Conservation (phyloP, 495 filamentous ascomycete species). For the Trichoderma virens region DNA sequence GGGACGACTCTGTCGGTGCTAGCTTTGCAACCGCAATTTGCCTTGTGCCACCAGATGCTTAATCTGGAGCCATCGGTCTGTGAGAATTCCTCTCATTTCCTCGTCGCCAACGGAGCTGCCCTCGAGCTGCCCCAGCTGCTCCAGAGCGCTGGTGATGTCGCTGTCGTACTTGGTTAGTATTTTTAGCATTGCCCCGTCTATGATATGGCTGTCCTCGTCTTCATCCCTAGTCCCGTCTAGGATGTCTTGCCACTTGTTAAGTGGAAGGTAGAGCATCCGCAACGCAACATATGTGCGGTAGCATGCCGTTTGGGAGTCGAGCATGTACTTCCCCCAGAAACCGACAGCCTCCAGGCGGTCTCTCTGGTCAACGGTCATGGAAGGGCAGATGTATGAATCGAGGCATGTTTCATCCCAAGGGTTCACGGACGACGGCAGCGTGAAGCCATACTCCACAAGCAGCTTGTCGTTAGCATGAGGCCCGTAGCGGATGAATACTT, state of each 20-base stretch:
- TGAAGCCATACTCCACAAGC: constrained; percentile 78
- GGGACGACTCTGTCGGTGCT: not conserved
- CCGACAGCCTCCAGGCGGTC: constrained; percentile 46
- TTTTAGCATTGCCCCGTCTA: constrained; percentile 23
- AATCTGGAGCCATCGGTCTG: constrained; percentile 3
- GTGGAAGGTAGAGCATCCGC: constrained; percentile 32
- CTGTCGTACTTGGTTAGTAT: constrained; percentile 11
- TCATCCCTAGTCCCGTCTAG: constrained; percentile 31
- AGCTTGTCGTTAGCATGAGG: constrained; percentile 73
- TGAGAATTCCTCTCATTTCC: constrained; percentile 15
- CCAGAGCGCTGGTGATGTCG: not conserved
- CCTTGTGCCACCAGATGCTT: not conserved
- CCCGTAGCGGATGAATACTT: constrained; percentile 77
- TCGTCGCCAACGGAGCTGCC: constrained; percentile 12
- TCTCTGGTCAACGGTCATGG: constrained; percentile 37
- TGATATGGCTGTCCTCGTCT: constrained; percentile 25
- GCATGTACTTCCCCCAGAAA: constrained; percentile 62
- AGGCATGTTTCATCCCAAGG: constrained; percentile 59
- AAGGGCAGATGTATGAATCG: constrained; percentile 56
- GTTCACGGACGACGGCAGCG: constrained; percentile 50
- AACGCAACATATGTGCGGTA: constrained; percentile 68
- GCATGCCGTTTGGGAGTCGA: constrained; percentile 55
- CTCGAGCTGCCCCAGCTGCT: not conserved
- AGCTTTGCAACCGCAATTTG: not conserved
- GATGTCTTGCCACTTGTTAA: constrained; percentile 29